Evolutionary conservation across 2,329 filamentous ascomycete species (phyloP).

Genomic region (Colletotrichum godetiae): DNA sequence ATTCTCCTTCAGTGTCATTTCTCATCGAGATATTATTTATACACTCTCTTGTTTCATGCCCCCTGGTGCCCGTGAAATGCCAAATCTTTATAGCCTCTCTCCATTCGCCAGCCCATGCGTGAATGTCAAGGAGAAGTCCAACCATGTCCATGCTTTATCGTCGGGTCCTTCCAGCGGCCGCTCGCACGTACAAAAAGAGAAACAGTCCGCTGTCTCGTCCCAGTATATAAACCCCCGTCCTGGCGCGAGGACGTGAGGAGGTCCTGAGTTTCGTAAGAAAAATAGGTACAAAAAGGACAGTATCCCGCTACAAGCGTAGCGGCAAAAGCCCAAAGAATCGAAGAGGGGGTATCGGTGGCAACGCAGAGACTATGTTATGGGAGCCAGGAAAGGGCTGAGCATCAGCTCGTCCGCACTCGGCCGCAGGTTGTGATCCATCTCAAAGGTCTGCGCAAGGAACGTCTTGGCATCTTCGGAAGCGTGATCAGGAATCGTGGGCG

Average conservation of each 20-base stretch:
- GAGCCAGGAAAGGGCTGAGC: constrained; percentile 82
- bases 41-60: constrained; percentile 32
- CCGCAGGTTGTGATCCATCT: constrained; percentile 92
- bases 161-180: constrained; percentile 36
- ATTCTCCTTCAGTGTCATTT: constrained; percentile 26
- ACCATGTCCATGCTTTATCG: constrained; percentile 28
- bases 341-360: constrained; percentile 18
- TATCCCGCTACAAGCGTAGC: neutral
- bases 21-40: constrained; percentile 32
- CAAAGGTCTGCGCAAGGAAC: constrained; percentile 91
- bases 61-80: constrained; percentile 16
- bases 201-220: constrained; percentile 16
- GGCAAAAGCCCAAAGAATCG: constrained; percentile 12
- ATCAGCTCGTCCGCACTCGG: constrained; percentile 93
- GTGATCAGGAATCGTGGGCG: constrained; percentile 85
- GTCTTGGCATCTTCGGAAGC: constrained; percentile 85
- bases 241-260: neutral
- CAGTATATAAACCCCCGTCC: constrained; percentile 19
- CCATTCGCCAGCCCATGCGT: constrained; percentile 33
- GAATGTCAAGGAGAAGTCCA: constrained; percentile 11
- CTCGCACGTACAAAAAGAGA: constrained; percentile 20
- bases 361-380: constrained; percentile 65
- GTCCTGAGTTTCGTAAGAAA: constrained; percentile 8
- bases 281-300: constrained; percentile 27
- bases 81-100: constrained; percentile 12